Evolutionary conservation across 148 eudicot genomes (phyloP), one percentile per base, ranked within the genome.

Genomic region (Pharnaceum exiguum): DNA sequence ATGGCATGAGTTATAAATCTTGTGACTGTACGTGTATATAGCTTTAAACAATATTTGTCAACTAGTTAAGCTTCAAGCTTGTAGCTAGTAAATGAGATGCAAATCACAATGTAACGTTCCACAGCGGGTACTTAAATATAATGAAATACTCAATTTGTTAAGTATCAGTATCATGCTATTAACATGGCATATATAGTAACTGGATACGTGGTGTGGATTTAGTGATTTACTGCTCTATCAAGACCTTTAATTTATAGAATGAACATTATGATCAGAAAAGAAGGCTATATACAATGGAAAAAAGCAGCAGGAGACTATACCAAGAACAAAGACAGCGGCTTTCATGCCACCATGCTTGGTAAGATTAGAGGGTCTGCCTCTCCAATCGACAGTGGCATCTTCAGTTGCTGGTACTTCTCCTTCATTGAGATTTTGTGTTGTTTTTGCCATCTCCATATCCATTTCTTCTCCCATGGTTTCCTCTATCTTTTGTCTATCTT

Each of bases 321-420:
- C 99, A 47, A 93, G 91, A 63, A 80, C 87, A 68, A 89, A 89
- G 45, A 81, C 68, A 62, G 99, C 95, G 51, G 99, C 99, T 67
- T 33, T 71, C 76, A 84, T 80, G 52, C 99, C 99, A 35, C 99
- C 96, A 66, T 93, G 96, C 23, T 75, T 71, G 50, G 26, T 35
- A 9, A 77, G 77, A 49, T 77, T 64, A 13, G 96, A 88, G 31
- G 95, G 95, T 69, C 85, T 76, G 22, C 99, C 99, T 57, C 82
- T 70, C 95, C 95, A 89, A 54, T 94, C 99, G 46, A 85, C 77
- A 42, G 72, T 59, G 17, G 47, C 29, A 13, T 68, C 77, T 44
- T 63, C 77, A 60, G 19, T 21, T 18, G 3, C 16, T 50, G 2
- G 25, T 6, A 3, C 29, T 42, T 38, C 55, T 54, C 17, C 18